phyloP scores from a whole-genome alignment of 768 basidiomycete genomes.

The Tulasnella sp. region DNA sequence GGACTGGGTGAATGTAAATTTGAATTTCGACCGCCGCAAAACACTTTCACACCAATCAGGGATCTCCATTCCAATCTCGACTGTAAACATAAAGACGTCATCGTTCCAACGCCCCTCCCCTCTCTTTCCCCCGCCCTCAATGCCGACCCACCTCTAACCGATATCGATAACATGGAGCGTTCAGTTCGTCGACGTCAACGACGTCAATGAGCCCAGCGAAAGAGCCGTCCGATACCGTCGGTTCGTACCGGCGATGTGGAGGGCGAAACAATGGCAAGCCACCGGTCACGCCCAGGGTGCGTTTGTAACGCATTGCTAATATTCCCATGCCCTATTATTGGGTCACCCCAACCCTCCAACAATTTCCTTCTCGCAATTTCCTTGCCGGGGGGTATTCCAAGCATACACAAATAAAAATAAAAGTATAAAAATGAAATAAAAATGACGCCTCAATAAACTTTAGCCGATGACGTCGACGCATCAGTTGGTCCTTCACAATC shows the following conservation, averaged over 20 bases:
- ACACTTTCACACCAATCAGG: background rate
- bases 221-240: background rate
- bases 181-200: background rate
- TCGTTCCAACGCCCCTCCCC: background rate
- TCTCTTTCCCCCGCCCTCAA: background rate
- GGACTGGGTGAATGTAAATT: constrained; percentile 1
- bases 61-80: background rate
- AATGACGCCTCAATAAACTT: background rate
- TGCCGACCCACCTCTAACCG: background rate
- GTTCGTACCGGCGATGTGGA: background rate
- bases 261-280: background rate
- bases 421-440: background rate
- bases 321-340: background rate
- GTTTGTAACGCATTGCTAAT: background rate
- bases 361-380: no score
- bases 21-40: background rate
- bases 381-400: background rate
- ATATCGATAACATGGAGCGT: background rate
- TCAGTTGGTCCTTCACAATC: background rate
- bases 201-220: background rate
- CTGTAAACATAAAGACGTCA: background rate
- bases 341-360: background rate
- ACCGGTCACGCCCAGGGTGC: background rate
- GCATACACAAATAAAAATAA: background rate
- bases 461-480: background rate